Evolutionary conservation across 768 basidiomycete species (phyloP).

Genomic region (Kockovaella imperatae): DNA sequence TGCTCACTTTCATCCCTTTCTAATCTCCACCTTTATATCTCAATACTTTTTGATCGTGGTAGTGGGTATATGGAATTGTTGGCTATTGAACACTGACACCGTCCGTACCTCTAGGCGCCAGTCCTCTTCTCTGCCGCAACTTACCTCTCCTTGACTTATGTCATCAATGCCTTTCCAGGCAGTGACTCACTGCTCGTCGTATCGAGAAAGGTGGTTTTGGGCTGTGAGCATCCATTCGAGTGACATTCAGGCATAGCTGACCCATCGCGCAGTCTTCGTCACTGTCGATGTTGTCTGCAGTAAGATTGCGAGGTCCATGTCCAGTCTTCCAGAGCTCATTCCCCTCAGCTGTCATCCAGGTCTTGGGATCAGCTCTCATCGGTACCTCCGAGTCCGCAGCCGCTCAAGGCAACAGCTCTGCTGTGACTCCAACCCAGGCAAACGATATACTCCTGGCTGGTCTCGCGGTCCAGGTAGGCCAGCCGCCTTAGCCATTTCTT

Average conservation of each 20-base stretch:
- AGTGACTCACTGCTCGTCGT: slow-evolving; percentile 29
- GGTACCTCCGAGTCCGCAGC: slow-evolving; percentile 39
- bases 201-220: slow-evolving; percentile 31
- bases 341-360: slow-evolving; percentile 34
- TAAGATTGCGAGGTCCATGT: slow-evolving; percentile 5
- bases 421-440: slow-evolving; percentile 33
- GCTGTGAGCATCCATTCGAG: slow-evolving; percentile 10
- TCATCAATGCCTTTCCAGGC: slow-evolving; percentile 21
- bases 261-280: slow-evolving; percentile 28
- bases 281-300: slow-evolving; percentile 35
- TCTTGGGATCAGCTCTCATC: slow-evolving; percentile 44
- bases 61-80: slow-evolving; percentile 12
- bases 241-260: background rate
- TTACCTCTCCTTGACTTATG: slow-evolving; percentile 37
- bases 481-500: background rate
- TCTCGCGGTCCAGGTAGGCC: slow-evolving; percentile 41
- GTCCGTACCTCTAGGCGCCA: slow-evolving; percentile 25
- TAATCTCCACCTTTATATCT: slow-evolving; percentile 34
- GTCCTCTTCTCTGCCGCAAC: slow-evolving; percentile 42
- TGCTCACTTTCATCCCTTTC: slow-evolving; percentile 32
- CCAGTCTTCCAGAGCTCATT: background rate
- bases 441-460: slow-evolving; percentile 45
- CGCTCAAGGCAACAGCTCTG: slow-evolving; percentile 16
- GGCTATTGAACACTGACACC: background rate
- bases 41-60: slow-evolving; percentile 42